Conservation (phyloP, 306 rosid species). For the Lathyrus sativus region DNA sequence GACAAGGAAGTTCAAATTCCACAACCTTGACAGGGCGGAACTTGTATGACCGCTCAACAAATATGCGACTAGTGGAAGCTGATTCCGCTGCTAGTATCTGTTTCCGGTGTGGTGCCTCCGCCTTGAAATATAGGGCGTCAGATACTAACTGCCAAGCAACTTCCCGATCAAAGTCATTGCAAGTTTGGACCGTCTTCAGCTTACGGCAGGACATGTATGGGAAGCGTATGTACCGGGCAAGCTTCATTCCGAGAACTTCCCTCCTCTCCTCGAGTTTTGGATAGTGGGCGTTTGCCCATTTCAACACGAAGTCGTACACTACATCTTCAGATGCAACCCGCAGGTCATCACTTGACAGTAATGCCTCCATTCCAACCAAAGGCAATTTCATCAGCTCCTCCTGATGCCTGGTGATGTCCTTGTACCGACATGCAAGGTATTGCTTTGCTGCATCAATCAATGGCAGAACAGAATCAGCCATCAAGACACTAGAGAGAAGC, state of each 20-base stretch:
- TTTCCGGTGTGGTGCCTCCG: conserved; percentile 91
- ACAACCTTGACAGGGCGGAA: conserved; percentile 98
- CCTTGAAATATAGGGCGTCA: conserved; percentile 92
- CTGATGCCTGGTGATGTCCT: conserved; percentile 79
- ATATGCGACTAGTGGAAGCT: conserved; percentile 54
- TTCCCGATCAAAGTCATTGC: conserved; percentile 85
- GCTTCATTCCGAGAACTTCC: conserved; percentile 65
- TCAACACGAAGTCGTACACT: conserved; percentile 84
- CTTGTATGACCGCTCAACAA: conserved; percentile 85
- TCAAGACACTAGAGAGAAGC: conserved; percentile 86
- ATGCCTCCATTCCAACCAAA: conserved; percentile 79
- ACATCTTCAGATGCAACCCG: conserved; percentile 97
- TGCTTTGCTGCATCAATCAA: conserved; percentile 91
- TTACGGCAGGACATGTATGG: conserved; percentile 87
- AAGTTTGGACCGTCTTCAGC: conserved; percentile 79
- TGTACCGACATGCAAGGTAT: conserved; percentile 77
- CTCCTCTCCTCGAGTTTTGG: conserved; percentile 77
- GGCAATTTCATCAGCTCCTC: conserved; percentile 89
- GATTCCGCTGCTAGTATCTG: conserved; percentile 68
- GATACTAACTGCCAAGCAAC: conserved; percentile 75
- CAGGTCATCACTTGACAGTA: conserved; percentile 77
- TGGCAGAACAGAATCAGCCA: conserved; percentile 93
- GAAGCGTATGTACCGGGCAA: conserved; percentile 75
- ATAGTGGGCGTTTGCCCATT: conserved; percentile 72
- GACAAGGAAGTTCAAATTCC: conserved; percentile 89